Base-by-base conservation (phyloP, 192 early-diverging fungal species). In the Chytriomyces sp. region DNA sequence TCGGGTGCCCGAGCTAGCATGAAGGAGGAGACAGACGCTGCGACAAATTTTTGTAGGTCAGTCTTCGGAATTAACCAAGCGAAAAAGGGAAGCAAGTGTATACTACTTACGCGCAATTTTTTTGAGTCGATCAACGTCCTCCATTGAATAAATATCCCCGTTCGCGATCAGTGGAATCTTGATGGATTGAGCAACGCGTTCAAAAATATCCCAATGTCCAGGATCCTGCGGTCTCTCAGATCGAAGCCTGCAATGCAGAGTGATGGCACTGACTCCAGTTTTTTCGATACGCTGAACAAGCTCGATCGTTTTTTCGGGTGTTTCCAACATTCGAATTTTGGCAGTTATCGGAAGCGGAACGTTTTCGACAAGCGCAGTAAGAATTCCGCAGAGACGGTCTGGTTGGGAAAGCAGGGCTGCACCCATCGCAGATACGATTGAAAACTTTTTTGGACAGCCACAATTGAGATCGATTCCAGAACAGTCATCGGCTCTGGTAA, bases 391-490 rank as follows among this genome's bases (percentile, higher is more conserved):
- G 45, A 98, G 84, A 43, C 88, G 86, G 57, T 96, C 95, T 6
- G 95, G 97, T 49, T 96, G 86, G 13, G 90, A 83, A 67, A 99
- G 81, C 50, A 99, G 83, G 6, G 94, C 95, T 9, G 96, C 93
- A 18, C 96, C 97, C 96, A 98, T 98, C 45, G 95, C 93, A 26
- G 91, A 94, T 48, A 93, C 91, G 16, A 97, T 81, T 8, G 97
- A 99, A 75, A 99, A 99, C 75, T 90, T 89, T 77, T 97, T 98
- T 0, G 97, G 97, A 76, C 97, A 99, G 4, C 97, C 97, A 81
- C 97, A 99, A 84, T 99, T 99, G 63, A 99, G 78, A 82, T 99
- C 97, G 68, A 99, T 92, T 0, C 91, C 96, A 35, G 93, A 84
- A 4, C 95, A 93, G 85, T 99, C 96, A 35, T 90, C 80, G 20